phyloP scores from a whole-genome alignment of 2,329 filamentous ascomycete species.

The Nemania sp. region DNA sequence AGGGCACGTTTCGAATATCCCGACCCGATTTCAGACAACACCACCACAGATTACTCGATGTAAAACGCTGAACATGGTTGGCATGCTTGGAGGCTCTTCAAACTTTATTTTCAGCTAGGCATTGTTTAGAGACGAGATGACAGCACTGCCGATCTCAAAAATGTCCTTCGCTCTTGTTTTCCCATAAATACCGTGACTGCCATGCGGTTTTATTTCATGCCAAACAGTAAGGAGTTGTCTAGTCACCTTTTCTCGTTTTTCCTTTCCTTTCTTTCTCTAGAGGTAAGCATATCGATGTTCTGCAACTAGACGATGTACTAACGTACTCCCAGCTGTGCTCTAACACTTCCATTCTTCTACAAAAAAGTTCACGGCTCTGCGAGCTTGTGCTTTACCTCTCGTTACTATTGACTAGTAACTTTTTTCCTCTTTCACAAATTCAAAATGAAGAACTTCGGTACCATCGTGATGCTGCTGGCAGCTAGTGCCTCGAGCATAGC shows the following conservation, averaged over 20 bases:
- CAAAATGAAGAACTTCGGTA: slow-evolving; percentile 47
- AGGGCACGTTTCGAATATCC: slow-evolving; percentile 9
- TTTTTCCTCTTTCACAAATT: slow-evolving; percentile 22
- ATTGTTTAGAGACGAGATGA: neutral
- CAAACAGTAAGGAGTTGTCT: too few relatives aligned
- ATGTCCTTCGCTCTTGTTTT: slow-evolving; percentile 6
- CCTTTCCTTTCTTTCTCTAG: slow-evolving; percentile 30
- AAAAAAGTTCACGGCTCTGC: slow-evolving; percentile 18
- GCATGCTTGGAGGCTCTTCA: slow-evolving; percentile 14
- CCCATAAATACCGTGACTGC: slow-evolving; percentile 17
- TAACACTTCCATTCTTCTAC: slow-evolving; percentile 27
- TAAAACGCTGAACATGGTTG: slow-evolving; percentile 6
- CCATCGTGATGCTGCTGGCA: slow-evolving; percentile 43
- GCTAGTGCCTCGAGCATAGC: slow-evolving; percentile 41
- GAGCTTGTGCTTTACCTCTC: slow-evolving; percentile 19
- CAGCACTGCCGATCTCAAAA: slow-evolving; percentile 9
- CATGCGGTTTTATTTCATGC: slow-evolving; percentile 7
- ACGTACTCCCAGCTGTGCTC: slow-evolving; percentile 36
- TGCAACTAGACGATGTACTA: slow-evolving; percentile 16
- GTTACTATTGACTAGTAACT: slow-evolving; percentile 26
- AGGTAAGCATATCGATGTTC: slow-evolving; percentile 32
- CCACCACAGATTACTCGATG: neutral
- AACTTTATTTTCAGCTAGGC: slow-evolving; percentile 6
- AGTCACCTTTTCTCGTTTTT: slow-evolving; percentile 16
- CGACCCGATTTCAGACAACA: neutral